Conservation (phyloP, 345 rosid species). For the thale cress (Arabidopsis thaliana) region TAIR10.1 NC_003071.7:8628001-8628500, state of each 20-base stretch:
- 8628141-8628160: not conserved
- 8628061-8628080: slow-evolving; percentile 46
- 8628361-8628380: slow-evolving; percentile 11
- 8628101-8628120: slow-evolving; percentile 38
- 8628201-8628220: slow-evolving; percentile 30
- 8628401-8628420: not conserved
- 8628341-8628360: slow-evolving; percentile 32
- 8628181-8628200: slow-evolving; percentile 4
- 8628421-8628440: not conserved
- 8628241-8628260: not conserved
- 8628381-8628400: not conserved
- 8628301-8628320: slow-evolving; percentile 21
- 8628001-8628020: slow-evolving; percentile 32
- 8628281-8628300: not conserved
- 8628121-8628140: slow-evolving; percentile 33
- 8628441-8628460: slow-evolving; percentile 2
- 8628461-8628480: slow-evolving; percentile 10
- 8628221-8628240: slow-evolving; percentile 1
- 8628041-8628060: slow-evolving; percentile 47
- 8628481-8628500: slow-evolving; percentile 23
- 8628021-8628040: slow-evolving; percentile 50
- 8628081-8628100: slow-evolving; percentile 51
- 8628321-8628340: slow-evolving; percentile 18
- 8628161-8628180: slow-evolving; percentile 2
- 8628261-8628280: not conserved